Evolutionary conservation across 2,329 filamentous ascomycete species (phyloP), one percentile per base, ranked within the genome.

Genomic region (Neonectria sp.): DNA sequence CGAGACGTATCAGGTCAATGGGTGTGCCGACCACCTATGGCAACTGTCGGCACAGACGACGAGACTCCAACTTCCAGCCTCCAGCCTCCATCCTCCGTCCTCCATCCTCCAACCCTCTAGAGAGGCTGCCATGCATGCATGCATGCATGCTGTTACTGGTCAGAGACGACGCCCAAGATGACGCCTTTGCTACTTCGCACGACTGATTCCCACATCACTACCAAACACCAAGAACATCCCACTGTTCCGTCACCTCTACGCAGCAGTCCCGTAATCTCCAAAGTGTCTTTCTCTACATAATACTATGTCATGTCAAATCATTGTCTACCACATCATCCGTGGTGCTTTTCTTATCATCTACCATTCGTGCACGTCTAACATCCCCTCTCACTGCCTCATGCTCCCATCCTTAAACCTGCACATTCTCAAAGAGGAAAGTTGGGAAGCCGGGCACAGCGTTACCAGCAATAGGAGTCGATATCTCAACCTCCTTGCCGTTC

Each of bases 361-460:
- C 61, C 53, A 33, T 58, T 49, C 62, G 52, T 66, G 57, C 69
- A 58, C 51, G 52, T 71, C 61, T 66, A 71, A 56, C 68, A 56
- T 62, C 45, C 45, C 43, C 51, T 27, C 60, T 66, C 40, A 31
- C 29, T 67, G 57, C 43, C 35, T 33, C 40, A 31, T 55, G 52
- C 59, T 48, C 43, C 24, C 8, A n/a, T 48, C 17, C 53, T 68
- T 73, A 82, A 45, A 73, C 82, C 75, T 86, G 85, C 59, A 96
- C 87, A 79, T 97, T 97, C 83, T 94, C 92, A 83, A 98, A 97
- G 75, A 89, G 85, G 82, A 97, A 97, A 48, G 89, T 93, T 58
- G 95, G 95, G 71, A 88, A 86, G 2, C 95, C 95, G 15, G 95
- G 95, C 65, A 96, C 90, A 6, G 95, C 94, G 72, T 86, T 86